Conservation (phyloP, 2,329 filamentous ascomycete genomes). For the Hymenoscyphus salicellus region DNA sequence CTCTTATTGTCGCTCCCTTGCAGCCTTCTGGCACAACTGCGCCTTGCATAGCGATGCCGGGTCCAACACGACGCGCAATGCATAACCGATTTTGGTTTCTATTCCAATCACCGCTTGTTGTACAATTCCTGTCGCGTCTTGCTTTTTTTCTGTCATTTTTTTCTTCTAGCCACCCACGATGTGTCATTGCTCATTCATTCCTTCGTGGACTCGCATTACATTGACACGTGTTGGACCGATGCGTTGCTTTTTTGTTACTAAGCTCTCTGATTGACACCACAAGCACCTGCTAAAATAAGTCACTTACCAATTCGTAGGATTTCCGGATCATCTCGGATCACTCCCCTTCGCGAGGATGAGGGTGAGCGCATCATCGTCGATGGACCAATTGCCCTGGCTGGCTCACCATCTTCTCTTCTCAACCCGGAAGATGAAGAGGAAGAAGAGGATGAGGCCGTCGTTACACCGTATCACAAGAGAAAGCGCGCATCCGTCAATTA, state of each 20-base stretch:
- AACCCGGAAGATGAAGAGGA: slow-evolving; percentile 38
- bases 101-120: slow-evolving; percentile 15
- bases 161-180: slow-evolving; percentile 8
- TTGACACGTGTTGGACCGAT: slow-evolving; percentile 25
- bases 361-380: slow-evolving; percentile 29
- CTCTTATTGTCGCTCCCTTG: slow-evolving; percentile 11
- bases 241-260: slow-evolving; percentile 24
- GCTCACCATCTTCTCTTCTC: slow-evolving; percentile 23
- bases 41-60: slow-evolving; percentile 22
- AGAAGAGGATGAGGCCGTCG: slow-evolving; percentile 36
- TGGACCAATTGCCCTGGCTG: slow-evolving; percentile 18
- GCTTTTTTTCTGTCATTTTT: slow-evolving; percentile 5
- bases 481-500: slow-evolving; percentile 53
- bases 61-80: slow-evolving; percentile 18
- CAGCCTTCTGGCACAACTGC: slow-evolving; percentile 16
- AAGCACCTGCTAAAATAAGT: slow-evolving; percentile 14
- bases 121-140: slow-evolving; percentile 14
- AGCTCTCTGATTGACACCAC: slow-evolving; percentile 22
- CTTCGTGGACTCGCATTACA: background rate
- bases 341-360: slow-evolving; percentile 21
- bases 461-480: slow-evolving; percentile 51
- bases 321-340: slow-evolving; percentile 20
- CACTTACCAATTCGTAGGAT: slow-evolving; percentile 17
- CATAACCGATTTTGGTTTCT: slow-evolving; percentile 25
- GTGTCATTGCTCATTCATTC: slow-evolving; percentile 12